Evolutionary conservation across 345 rosid species (phyloP), one percentile per base, ranked within the genome.

Genomic region (Sisymbrium irio): DNA sequence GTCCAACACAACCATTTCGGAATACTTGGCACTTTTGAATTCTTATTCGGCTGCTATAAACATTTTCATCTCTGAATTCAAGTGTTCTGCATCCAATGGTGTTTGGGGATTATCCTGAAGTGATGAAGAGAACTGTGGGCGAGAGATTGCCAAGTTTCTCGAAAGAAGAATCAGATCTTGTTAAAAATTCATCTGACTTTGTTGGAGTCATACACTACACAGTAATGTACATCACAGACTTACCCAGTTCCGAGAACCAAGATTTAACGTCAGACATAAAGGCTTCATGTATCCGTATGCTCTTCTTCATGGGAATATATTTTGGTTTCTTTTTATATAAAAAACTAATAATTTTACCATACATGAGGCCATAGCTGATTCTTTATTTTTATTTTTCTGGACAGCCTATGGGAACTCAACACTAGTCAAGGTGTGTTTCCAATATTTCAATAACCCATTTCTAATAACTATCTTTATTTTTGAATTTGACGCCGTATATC

Each of bases 31-130:
- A 0, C 7, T 33, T 33, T 33, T 1, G 1, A 7, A 33, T 7
- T 33, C 36, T 40, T 40, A 6, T 40, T 40, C 12, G 46, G 46
- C 8, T 42, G 45, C 17, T 4, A 6, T 14, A 15, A 42, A 50
- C 32, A 18, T 46, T 32, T 46, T 47, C 27, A 33, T 65, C 15
- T 68, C n/a, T 15, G 33, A 37, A 22, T 53, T n/a, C 7, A 46
- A 91, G 96, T 91, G 51, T 84, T 35, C 41, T 76, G n/a, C 67
- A 89, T 69, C 93, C 96, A 1, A 65, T 91, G 78, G 77, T 86
- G 17, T 83, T 63, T 62, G 93, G 96, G n/a, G 93, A 91, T 53
- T 91, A 89, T 69, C 93, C 97, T 9, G 71, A 75, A 25, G 68
- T 51, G 49, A 83, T 89, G 93, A 89, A 84, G 83, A 74, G 68